Conservation (phyloP, 2,329 filamentous ascomycete species). For the Claviceps africana region DNA sequence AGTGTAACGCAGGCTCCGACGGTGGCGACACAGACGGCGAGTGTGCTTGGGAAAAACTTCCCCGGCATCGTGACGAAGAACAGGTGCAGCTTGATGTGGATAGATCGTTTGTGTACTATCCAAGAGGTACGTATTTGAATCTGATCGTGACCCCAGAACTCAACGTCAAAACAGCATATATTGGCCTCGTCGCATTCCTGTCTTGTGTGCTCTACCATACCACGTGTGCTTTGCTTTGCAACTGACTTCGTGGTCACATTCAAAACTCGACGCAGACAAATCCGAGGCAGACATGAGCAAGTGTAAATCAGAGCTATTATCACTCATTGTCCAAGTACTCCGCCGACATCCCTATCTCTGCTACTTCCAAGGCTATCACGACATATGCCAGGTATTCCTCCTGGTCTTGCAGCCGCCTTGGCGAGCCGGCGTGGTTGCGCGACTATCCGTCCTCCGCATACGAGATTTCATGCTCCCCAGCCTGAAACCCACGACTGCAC, state of each 20-base stretch:
- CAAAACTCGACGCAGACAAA: conserved; percentile 36
- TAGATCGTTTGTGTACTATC: conserved; percentile 95
- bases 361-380: conserved; percentile 98
- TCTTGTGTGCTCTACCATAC: not conserved
- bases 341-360: conserved; percentile 69
- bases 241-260: not conserved
- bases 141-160: not conserved
- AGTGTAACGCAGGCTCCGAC: not conserved
- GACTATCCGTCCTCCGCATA: conserved; percentile 81
- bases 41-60: conserved; percentile 46
- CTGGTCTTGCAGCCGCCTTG: conserved; percentile 58
- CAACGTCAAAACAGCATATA: not conserved
- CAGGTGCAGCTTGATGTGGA: conserved; percentile 89
- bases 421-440: conserved; percentile 52
- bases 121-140: conserved; percentile 42
- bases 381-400: conserved; percentile 91
- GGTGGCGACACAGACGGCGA: not conserved
- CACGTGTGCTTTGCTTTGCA: not conserved
- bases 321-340: conserved; percentile 68
- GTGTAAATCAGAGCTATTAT: conserved; percentile 64
- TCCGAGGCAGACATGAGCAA: conserved; percentile 52
- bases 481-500: conserved; percentile 64
- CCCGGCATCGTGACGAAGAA: conserved; percentile 71
- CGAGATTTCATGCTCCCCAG: conserved; percentile 95
- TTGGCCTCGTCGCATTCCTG: not conserved